Conservation (phyloP, 805 yeast genomes). For the Zygosaccharomyces bisporus region DNA sequence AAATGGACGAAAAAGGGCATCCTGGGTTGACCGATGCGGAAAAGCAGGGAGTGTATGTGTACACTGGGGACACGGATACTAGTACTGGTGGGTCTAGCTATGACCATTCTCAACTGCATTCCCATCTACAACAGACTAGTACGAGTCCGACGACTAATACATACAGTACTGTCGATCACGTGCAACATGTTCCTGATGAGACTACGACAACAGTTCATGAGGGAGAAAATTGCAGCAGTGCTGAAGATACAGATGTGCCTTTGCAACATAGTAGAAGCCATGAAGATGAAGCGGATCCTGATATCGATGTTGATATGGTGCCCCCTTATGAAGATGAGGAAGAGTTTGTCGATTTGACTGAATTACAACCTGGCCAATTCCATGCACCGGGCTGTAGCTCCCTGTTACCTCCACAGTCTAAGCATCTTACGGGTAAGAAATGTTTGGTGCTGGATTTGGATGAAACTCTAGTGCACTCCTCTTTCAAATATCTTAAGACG, state of each 20-base stretch:
- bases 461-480: slow-evolving; percentile 93
- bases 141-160: slow-evolving; percentile 1
- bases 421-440: slow-evolving; percentile 57
- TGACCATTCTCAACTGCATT: slow-evolving; percentile 14
- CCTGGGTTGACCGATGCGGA: slow-evolving; percentile 19
- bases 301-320: slow-evolving; percentile 22
- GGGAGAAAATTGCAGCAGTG: slow-evolving; percentile 20
- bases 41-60: slow-evolving; percentile 23
- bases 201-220: slow-evolving; percentile 18
- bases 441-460: slow-evolving; percentile 90
- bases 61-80: slow-evolving; percentile 30
- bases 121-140: slow-evolving; percentile 7
- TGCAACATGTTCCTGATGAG: slow-evolving; percentile 9
- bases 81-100: slow-evolving; percentile 28
- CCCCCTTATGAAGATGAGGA: slow-evolving; percentile 31
- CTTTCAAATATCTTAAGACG: slow-evolving; percentile 84
- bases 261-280: slow-evolving; percentile 13
- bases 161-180: slow-evolving; percentile 1
- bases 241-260: slow-evolving; percentile 18
- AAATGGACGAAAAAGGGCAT: slow-evolving; percentile 10
- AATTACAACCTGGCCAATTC: slow-evolving; percentile 68
- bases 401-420: slow-evolving; percentile 49
- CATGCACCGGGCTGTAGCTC: slow-evolving; percentile 63
- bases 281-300: slow-evolving; percentile 24
- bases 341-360: slow-evolving; percentile 53